Evolutionary conservation across 331 rosid genomes (phyloP).

Genomic region (Rhamnella rubrinervis): DNA sequence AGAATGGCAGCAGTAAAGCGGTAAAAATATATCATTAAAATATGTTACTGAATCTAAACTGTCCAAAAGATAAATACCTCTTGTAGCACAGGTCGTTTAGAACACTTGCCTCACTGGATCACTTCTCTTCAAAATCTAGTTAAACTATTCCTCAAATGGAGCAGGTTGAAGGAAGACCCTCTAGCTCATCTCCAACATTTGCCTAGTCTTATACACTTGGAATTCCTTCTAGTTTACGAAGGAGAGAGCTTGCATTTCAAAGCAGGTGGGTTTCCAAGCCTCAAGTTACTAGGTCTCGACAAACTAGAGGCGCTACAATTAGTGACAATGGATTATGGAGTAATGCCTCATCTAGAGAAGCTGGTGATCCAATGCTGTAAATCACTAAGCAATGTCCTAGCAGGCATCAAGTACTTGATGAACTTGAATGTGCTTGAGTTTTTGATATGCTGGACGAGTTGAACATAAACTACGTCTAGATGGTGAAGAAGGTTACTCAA

Average conservation of each 20-base stretch:
- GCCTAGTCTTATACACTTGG: constrained; percentile 59
- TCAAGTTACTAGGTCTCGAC: constrained; percentile 48
- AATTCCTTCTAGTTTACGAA: constrained; percentile 46
- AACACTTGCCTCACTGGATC: constrained; percentile 49
- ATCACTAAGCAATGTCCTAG: constrained; percentile 38
- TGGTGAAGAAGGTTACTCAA: constrained; percentile 42
- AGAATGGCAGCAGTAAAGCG: no score
- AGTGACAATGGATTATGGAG: constrained; percentile 40
- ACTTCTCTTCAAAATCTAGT: constrained; percentile 37
- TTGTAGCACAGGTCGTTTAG: constrained; percentile 31
- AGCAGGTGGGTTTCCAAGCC: constrained; percentile 39
- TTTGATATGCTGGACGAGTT: constrained; percentile 25
- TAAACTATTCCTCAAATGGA: constrained; percentile 59
- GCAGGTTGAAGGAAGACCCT: constrained; percentile 49
- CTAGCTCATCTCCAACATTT: constrained; percentile 46
- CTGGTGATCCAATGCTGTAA: constrained; percentile 46
- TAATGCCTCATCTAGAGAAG: constrained; percentile 53
- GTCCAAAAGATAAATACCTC: no score
- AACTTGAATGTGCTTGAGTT: constrained; percentile 34
- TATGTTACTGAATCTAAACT: no score
- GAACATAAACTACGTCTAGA: constrained; percentile 39
- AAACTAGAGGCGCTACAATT: constrained; percentile 40
- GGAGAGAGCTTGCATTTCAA: constrained; percentile 47
- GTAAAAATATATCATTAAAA: no score
- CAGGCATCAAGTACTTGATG: constrained; percentile 49